Percentiles rank a stretch among this genome's conserved stretches.
Evolutionary conservation across 805 yeast genomes (phyloP).

Genomic region (Candida cerambycidarum): DNA sequence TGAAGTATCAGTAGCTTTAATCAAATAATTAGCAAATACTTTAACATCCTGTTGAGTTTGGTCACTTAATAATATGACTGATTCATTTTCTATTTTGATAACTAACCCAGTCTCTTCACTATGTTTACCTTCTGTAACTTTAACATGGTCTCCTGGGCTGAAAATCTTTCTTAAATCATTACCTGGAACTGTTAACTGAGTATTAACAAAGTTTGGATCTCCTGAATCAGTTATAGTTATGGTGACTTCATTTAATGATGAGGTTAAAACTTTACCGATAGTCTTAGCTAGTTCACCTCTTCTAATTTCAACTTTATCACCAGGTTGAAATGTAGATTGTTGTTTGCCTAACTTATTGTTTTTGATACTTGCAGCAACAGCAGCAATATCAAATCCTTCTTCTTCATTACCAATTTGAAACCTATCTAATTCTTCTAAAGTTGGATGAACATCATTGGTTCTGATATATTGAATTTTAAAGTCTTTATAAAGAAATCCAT

Average conservation of each 20-base stretch:
- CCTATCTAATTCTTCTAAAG: conserved; percentile 81
- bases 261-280: conserved; percentile 71
- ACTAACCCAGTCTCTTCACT: conserved; percentile 94
- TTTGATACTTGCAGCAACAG: conserved; percentile 84
- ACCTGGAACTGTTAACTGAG: conserved; percentile 77
- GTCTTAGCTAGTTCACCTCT: conserved; percentile 94
- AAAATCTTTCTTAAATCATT: conserved; percentile 82
- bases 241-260: conserved; percentile 56
- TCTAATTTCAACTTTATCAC: conserved; percentile 88
- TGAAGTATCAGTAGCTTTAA: conserved; percentile 87
- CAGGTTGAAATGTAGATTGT: conserved; percentile 73
- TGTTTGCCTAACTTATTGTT: conserved; percentile 33
- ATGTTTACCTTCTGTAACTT: conserved; percentile 88
- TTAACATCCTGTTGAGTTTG: conserved; percentile 86
- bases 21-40: conserved; percentile 87
- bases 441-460: conserved; percentile 80
- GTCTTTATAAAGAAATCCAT: conserved; percentile 85
- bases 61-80: conserved; percentile 86
- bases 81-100: conserved; percentile 75
- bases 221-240: conserved; percentile 52
- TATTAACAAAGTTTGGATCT: conserved; percentile 55
- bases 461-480: conserved; percentile 80
- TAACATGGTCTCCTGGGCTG: conserved; percentile 90
- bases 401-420: conserved; percentile 78
- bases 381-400: conserved; percentile 78